Evolutionary conservation across 2,329 filamentous ascomycete species (phyloP), one percentile per base, ranked within the genome.

Genomic region (Purpureocillium lavendulum): DNA sequence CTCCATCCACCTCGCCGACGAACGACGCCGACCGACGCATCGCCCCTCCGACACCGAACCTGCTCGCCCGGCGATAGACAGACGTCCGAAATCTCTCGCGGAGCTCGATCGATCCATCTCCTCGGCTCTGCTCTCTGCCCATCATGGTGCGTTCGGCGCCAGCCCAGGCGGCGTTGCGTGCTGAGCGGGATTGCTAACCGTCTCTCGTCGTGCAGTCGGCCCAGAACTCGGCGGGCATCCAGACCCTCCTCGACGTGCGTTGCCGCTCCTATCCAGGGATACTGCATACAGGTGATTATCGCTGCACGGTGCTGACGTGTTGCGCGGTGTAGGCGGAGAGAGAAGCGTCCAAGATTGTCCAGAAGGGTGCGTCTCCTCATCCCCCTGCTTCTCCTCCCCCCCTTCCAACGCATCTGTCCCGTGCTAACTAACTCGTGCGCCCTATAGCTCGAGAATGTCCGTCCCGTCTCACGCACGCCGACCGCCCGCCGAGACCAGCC

Each of bases 321-420:
- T 13, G 29, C 7, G 12, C 29, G 7, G 11, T 6, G 7, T 41
- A 97, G 90, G 89, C 92, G 55, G 92, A 98, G 77, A 84, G 88
- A 67, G 90, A 97, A 66, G 92, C 92, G 45, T 90, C 95, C 69
- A 96, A 96, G 77, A 98, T 98, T 63, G 89, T 98, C 42, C 90
- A 97, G 66, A 88, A 92, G 77, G 86, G 90, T 94, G 64, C 45
- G 70, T 62, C 30, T 7, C n/a, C 41, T 41, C 38, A 9, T 38
- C 30, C 6, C 7, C 11, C 30, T 17, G 38, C 30, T 15, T 30
- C 31, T n/a, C 34, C 34, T 14, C 16, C 38, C 35, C 36, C 28
- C 26, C 21, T 11, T 15, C 15, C 35, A 42, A 41, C 33, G 45
- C 36, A 37, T 40, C 44, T 15, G 17, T 38, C n/a, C n/a, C 8